Evolutionary conservation across 257 asterid genomes (phyloP).

Genomic region (Ophiorrhiza pumila): DNA sequence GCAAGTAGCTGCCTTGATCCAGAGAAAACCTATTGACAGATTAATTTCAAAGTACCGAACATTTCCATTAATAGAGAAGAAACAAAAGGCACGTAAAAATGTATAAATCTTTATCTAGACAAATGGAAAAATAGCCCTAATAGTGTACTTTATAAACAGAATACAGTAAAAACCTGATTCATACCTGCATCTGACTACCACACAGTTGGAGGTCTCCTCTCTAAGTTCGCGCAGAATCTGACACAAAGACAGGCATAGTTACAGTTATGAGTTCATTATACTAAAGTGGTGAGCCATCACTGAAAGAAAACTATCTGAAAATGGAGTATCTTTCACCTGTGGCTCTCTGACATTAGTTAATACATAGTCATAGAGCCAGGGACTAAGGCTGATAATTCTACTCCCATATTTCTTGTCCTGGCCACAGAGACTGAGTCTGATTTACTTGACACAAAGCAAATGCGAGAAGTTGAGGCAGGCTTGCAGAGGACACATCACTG

Average conservation of each 20-base stretch:
- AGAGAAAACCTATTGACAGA: conserved; percentile 66
- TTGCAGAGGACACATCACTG: too few species aligned
- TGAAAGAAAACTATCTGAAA: too few species aligned
- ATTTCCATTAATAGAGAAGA: too few species aligned
- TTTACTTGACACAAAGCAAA: conserved; percentile 19
- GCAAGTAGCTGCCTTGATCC: conserved; percentile 93
- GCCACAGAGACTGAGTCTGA: conserved; percentile 43
- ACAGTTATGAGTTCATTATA: too few species aligned
- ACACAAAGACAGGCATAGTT: conserved; percentile 11
- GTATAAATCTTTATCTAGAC: too few species aligned
- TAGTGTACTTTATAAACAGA: not conserved
- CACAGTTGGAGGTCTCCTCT: conserved; percentile 78
- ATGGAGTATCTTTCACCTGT: too few species aligned
- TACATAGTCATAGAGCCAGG: too few species aligned
- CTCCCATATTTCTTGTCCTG: conserved; percentile 51
- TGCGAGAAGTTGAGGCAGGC: conserved; percentile 7
- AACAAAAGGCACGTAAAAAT: too few species aligned
- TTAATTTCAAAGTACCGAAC: too few species aligned
- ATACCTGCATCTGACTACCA: too few species aligned
- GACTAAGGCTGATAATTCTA: conserved; percentile 70
- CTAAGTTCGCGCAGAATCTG: conserved; percentile 80
- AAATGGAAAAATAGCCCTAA: not conserved
- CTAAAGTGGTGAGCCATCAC: too few species aligned
- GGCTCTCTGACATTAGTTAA: too few species aligned
- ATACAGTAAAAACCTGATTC: conserved; percentile 61